These are phyloP conservation scores for Hypoxylon sp. DNA, from an alignment of 2,329 filamentous ascomycete genomes.

Conservation along the genomic window DNA sequence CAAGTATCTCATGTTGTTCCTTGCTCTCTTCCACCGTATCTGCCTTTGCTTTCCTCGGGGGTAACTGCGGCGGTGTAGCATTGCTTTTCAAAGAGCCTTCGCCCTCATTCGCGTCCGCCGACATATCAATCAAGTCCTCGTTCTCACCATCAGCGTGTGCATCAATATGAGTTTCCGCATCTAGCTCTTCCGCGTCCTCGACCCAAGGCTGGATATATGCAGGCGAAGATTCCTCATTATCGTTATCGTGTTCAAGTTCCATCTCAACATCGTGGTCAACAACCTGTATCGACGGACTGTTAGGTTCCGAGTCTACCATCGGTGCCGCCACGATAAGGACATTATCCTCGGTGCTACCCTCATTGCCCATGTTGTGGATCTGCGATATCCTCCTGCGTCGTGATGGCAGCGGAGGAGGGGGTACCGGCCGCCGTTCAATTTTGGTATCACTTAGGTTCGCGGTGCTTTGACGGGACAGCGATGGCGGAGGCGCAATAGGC, in stretches of 20 bases:
- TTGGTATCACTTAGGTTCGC: conserved; percentile 37
- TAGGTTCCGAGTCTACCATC: conserved; percentile 43
- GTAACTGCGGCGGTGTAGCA: conserved; percentile 18
- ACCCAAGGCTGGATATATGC: conserved; percentile 43
- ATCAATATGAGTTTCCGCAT: conserved; percentile 13
- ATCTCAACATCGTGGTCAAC: conserved; percentile 13
- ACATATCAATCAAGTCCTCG: conserved; percentile 22
- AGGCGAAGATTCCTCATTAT: conserved; percentile 10
- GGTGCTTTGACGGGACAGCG: conserved; percentile 35
- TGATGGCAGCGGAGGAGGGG: conserved; percentile 42
- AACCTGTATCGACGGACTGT: conserved; percentile 37
- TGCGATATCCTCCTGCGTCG: conserved; percentile 45
- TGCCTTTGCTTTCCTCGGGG: conserved; percentile 7
- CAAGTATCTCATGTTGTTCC: not conserved
- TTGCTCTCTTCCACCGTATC: not conserved
- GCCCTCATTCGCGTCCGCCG: not conserved
- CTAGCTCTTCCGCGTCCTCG: conserved; percentile 42
- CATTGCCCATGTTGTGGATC: conserved; percentile 38
- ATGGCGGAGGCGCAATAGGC: conserved; percentile 40
- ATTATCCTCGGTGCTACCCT: conserved; percentile 44
- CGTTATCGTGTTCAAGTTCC: no score
- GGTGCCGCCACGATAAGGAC: conserved; percentile 46
- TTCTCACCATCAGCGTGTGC: conserved; percentile 1
- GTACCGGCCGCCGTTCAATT: conserved; percentile 41
- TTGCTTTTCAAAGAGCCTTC: not conserved